Base-by-base conservation (phyloP, 805 yeast genomes). In the Candida peoriensis region DNA sequence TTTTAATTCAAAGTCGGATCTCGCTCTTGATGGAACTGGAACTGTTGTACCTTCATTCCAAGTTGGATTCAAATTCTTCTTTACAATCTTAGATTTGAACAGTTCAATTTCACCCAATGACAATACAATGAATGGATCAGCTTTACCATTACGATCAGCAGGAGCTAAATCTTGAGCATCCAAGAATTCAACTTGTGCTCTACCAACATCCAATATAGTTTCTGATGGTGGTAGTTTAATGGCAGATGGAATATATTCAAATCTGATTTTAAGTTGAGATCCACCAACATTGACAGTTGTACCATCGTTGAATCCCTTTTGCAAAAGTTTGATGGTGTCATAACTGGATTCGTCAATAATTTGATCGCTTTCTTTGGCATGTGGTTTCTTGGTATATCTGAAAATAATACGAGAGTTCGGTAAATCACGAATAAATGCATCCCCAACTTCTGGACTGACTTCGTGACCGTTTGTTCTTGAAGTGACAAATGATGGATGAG, bases 111-210 rank as follows among this genome's bases (percentile, higher is more conserved):
- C 80, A 51, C 81, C 78, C 13, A 79, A 53, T 30, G 54, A 61
- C n/a, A 83, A 55, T 17, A 58, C 59, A 30, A 69, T 69, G 48
- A 65, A 74, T 36, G 94, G 94, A 63, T 84, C 94, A 4, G 90
- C 79, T 50, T 77, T 78, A 36, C 93, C 93, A 48, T 79, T 80
- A 35, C 74, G 61, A 55, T 84, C 93, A 30, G 76, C 81, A 7
- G 87, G 59, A 32, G 57, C 52, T 39, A 84, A 60, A 33, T 65
- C 58, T 18, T 65, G 65, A 20, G 78, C 93, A 31, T 74, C 66
- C 24, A 78, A 48, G 35, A 84, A 60, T 24, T 74, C 77, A 45
- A 83, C 53, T 28, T 69, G 64, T 32, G 83, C 54, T 10, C 63
- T 44, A 48, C 94, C 94, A 17, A 86, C 81, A 53, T 84, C 90